phyloP scores from a whole-genome alignment of 176 grass and related monocot genomes.

The Oryza nivara region DNA sequence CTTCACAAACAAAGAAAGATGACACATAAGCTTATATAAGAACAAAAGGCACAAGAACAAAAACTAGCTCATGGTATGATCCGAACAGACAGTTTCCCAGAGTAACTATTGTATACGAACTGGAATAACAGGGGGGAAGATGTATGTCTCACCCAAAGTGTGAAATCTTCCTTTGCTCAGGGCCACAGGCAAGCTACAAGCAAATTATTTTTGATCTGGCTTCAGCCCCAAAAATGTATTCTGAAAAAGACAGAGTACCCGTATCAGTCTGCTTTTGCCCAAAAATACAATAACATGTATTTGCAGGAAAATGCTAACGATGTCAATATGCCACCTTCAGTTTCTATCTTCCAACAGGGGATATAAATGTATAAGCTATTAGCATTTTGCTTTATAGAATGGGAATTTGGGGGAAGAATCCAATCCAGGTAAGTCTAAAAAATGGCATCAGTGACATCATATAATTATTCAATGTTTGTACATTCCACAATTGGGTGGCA shows the following conservation, averaged over 20 bases:
- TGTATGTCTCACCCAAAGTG: not conserved
- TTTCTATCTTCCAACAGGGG: conserved; percentile 20
- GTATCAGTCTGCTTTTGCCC: conserved; percentile 28
- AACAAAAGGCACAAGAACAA: conserved; percentile 17
- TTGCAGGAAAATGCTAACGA: not conserved
- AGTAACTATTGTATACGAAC: not conserved
- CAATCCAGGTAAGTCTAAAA: conserved; percentile 10
- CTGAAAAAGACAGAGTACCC: conserved; percentile 6
- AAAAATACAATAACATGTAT: conserved; percentile 18
- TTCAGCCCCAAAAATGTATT: conserved; percentile 9
- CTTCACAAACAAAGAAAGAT: conserved; percentile 5
- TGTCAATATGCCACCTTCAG: conserved; percentile 5
- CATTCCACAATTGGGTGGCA: conserved; percentile 27
- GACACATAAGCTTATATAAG: conserved; percentile 23
- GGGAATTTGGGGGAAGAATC: not conserved
- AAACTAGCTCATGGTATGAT: not conserved
- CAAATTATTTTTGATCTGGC: conserved; percentile 2
- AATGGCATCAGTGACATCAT: conserved; percentile 27
- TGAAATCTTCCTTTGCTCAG: conserved; percentile 3
- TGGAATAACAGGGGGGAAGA: not conserved
- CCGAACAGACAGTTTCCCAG: not conserved
- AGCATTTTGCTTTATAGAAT: conserved; percentile 6
- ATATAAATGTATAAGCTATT: not conserved
- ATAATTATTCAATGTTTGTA: conserved; percentile 36
- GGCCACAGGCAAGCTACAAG: not conserved